These are phyloP conservation scores for Xylariaceae sp. DNA, from an alignment of 2,329 filamentous ascomycete genomes.

Conservation along the genomic window DNA sequence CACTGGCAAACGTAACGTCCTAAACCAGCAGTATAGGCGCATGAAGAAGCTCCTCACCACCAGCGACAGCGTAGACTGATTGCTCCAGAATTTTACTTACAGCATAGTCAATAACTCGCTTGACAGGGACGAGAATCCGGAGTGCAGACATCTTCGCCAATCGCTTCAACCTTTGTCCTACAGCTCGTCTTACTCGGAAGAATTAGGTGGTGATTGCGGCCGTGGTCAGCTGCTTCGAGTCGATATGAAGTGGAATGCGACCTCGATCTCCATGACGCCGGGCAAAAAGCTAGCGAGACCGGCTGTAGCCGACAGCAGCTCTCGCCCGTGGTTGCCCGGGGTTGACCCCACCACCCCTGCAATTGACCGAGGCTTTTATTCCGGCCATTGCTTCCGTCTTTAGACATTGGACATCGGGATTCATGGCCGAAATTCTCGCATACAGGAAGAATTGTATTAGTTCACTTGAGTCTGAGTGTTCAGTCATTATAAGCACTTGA, in stretches of 20 bases:
- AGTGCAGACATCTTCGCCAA: conserved; percentile 53
- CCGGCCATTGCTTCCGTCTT: too few relatives aligned
- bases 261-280: too few relatives aligned
- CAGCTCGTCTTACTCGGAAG: background rate
- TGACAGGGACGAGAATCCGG: conserved; percentile 75
- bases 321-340: conserved; percentile 14
- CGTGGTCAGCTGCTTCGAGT: too few relatives aligned
- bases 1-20: background rate
- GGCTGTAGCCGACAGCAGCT: conserved; percentile 28
- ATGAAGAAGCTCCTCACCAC: background rate
- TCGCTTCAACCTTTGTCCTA: background rate
- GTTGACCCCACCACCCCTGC: conserved; percentile 9
- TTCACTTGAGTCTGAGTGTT: too few relatives aligned
- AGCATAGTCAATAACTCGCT: conserved; percentile 84
- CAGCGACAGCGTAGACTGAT: too few relatives aligned
- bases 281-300: conserved; percentile 28
- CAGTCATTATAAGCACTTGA: too few relatives aligned
- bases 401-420: too few relatives aligned
- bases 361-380: background rate
- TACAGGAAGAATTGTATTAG: too few relatives aligned
- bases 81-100: conserved; percentile 44
- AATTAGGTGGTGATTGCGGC: background rate
- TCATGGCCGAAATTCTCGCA: too few relatives aligned
- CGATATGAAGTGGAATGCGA: too few relatives aligned
- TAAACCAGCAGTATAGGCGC: background rate